Base-by-base conservation (phyloP, 1,139 yeast genomes). In the Blastobotrys indianensis region DNA sequence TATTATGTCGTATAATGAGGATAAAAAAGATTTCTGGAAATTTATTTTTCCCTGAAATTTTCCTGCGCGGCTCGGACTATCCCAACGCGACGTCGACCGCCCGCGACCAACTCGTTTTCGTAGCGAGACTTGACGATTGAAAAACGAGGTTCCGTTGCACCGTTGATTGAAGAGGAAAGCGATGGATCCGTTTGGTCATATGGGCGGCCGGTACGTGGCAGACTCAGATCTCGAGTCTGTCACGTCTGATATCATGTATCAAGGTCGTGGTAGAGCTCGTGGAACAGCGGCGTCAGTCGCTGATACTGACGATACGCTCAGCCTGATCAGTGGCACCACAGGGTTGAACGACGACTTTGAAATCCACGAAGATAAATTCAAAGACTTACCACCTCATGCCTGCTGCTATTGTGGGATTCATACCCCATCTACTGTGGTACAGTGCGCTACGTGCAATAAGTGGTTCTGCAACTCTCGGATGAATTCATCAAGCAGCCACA, bases 381-480 rank as follows among this genome's bases (percentile, higher is more conserved):
- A 42, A 16, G 54, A 55, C 5, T 46, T 63, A 35, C 67, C 66
- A 1, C 62, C 58, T n/a, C 62, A 64, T 40, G 67, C 68, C 1
- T 64, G 67, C 55, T 54, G 61, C 1, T 88, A 88, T 62, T 90
- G 97, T 68, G 94, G 90, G 1, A 73, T 86, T 32, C 80, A 80
- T 53, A 67, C 78, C 4, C 75, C 87, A 0, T 66, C 77, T 8
- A 73, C 83, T 41, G 84, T 88, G 16, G 84, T 85, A 37, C 80
- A 82, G 56, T 90, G 97, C 68, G 77, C 78, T 49, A 72, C 76
- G 4, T 88, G 97, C 65, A 67, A 78, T 58, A 82, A 80, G 62
- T 90, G 97, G 97, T 90, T 90, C 63, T 90, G 97, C 68, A 90
- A 90, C 62, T 76, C 85, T n/a, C 77, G 79, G 49, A 73, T 78